Evolutionary conservation across 2,329 filamentous ascomycete genomes (phyloP).

Genomic region (Exophiala xenobiotica): DNA sequence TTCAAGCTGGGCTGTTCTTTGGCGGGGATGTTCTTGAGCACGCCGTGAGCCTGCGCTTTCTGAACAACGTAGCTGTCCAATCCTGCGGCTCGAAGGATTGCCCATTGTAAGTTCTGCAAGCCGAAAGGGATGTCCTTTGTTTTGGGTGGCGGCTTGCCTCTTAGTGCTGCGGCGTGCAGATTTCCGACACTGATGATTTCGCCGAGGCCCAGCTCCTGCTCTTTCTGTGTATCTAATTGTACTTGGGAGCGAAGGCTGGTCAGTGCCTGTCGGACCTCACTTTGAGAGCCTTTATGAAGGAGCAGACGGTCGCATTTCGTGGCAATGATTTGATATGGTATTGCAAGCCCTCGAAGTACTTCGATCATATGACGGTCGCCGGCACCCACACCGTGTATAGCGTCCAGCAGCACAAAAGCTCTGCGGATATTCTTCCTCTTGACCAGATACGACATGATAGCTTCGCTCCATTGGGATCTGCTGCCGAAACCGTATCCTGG

Average conservation of each 20-base stretch:
- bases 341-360: slow-evolving; percentile 55
- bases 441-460: slow-evolving; percentile 68
- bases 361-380: slow-evolving; percentile 58
- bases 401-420: slow-evolving; percentile 65
- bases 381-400: slow-evolving; percentile 62
- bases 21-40: slow-evolving; percentile 8
- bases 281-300: slow-evolving; percentile 33
- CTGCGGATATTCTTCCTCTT: slow-evolving; percentile 61
- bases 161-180: slow-evolving; percentile 7
- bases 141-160: slow-evolving; percentile 50
- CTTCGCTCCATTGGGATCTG: slow-evolving; percentile 60
- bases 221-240: slow-evolving; percentile 6
- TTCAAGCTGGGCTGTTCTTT: background rate
- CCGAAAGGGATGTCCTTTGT: slow-evolving; percentile 58
- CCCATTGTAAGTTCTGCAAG: slow-evolving; percentile 62
- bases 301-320: slow-evolving; percentile 62
- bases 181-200: slow-evolving; percentile 30
- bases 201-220: slow-evolving; percentile 33
- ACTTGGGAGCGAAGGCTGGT: slow-evolving; percentile 12
- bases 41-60: slow-evolving; percentile 16
- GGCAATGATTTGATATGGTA: slow-evolving; percentile 66
- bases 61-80: slow-evolving; percentile 45
- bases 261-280: slow-evolving; percentile 21
- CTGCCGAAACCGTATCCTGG: slow-evolving; percentile 68
- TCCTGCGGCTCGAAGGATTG: slow-evolving; percentile 62